These are phyloP conservation scores for Cladosporium oxysporum DNA, from an alignment of 2,329 filamentous ascomycete species.

Conservation along the genomic window DNA sequence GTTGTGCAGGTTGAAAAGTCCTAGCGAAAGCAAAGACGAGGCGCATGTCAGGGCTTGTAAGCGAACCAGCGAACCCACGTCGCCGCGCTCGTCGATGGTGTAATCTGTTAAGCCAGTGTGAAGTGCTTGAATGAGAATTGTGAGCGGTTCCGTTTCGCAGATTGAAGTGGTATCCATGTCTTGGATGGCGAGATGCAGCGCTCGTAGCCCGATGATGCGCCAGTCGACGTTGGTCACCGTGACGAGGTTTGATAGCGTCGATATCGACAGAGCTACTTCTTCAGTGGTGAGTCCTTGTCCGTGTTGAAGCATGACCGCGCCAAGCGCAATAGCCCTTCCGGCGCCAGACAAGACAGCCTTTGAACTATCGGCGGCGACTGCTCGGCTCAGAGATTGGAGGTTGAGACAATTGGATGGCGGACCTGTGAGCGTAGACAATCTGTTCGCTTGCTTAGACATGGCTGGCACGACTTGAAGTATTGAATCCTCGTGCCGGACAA, in stretches of 20 bases:
- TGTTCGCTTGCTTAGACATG: conserved; percentile 25
- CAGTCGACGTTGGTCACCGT: conserved; percentile 44
- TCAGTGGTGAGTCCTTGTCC: conserved; percentile 24
- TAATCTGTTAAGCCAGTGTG: conserved; percentile 74
- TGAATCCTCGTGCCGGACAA: conserved; percentile 32
- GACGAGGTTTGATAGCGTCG: conserved; percentile 36
- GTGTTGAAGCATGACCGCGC: conserved; percentile 34
- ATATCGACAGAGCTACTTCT: conserved; percentile 32
- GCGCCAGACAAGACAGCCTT: conserved; percentile 44
- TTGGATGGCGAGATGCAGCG: conserved; percentile 36
- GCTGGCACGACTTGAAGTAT: conserved; percentile 30
- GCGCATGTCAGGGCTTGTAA: conserved; percentile 74
- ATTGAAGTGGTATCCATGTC: neutral
- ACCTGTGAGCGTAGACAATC: conserved; percentile 20
- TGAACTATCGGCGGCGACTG: conserved; percentile 35
- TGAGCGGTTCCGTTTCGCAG: neutral
- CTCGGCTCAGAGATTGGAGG: conserved; percentile 23
- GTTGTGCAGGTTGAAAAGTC: neutral
- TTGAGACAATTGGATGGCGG: conserved; percentile 28
- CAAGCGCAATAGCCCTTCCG: conserved; percentile 48
- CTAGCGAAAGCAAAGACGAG: conserved; percentile 20
- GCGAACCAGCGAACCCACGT: conserved; percentile 84
- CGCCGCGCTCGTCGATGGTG: conserved; percentile 83
- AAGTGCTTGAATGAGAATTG: conserved; percentile 22
- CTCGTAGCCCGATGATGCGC: conserved; percentile 45